Conservation (phyloP, 2,329 filamentous ascomycete species). For the Talaromyces sp. region DNA sequence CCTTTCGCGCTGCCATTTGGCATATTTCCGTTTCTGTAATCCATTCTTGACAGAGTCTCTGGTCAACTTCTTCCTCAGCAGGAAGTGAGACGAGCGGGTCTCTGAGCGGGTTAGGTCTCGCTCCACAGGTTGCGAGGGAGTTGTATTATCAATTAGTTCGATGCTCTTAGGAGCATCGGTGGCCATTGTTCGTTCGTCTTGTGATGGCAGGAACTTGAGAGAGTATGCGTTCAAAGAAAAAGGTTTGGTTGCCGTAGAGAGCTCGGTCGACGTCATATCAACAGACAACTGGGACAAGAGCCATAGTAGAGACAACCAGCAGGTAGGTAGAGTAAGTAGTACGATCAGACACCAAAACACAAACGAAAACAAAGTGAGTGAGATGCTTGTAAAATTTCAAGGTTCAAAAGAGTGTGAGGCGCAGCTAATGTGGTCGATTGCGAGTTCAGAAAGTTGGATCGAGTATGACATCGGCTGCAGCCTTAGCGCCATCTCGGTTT, state of each 20-base stretch:
- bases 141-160: constrained; percentile 42
- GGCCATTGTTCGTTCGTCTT: constrained; percentile 9
- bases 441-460: too few relatives aligned
- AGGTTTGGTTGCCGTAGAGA: not conserved
- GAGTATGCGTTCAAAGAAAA: not conserved
- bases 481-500: too few relatives aligned
- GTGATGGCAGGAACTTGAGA: not conserved
- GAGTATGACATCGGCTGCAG: too few relatives aligned
- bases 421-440: too few relatives aligned
- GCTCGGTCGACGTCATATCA: too few relatives aligned
- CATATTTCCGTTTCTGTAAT: constrained; percentile 44
- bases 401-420: too few relatives aligned
- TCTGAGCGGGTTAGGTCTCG: constrained; percentile 24
- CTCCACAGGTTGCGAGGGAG: constrained; percentile 25
- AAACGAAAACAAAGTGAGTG: too few relatives aligned
- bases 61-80: constrained; percentile 31
- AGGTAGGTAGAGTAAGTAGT: too few relatives aligned
- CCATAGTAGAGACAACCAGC: too few relatives aligned
- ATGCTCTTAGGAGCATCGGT: constrained; percentile 28
- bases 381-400: too few relatives aligned
- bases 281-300: too few relatives aligned
- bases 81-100: constrained; percentile 23
- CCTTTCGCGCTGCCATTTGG: constrained; percentile 54
- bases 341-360: too few relatives aligned
- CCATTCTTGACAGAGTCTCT: constrained; percentile 38